Evolutionary conservation across 257 asterid species (phyloP).

Genomic region (Ilex aquifolium): DNA sequence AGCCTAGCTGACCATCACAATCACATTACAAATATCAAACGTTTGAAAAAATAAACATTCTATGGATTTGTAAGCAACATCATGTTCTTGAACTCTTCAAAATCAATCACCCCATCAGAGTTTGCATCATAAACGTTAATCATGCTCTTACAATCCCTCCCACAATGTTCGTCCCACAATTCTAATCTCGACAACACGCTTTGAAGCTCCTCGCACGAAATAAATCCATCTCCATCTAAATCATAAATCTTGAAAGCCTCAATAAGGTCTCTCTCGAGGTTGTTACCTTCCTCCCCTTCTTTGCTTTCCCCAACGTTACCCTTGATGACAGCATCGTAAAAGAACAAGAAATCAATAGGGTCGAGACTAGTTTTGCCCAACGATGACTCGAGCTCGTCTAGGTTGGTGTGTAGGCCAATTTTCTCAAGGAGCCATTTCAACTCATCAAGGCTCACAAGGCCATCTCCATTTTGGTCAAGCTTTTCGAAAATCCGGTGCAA

Average conservation of each 20-base stretch:
- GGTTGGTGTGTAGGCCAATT: neutral
- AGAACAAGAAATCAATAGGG: conserved; percentile 25
- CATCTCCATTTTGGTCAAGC: conserved; percentile 11
- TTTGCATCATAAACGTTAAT: conserved; percentile 40
- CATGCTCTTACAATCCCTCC: conserved; percentile 35
- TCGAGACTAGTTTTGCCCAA: conserved; percentile 22
- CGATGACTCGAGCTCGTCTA: conserved; percentile 6
- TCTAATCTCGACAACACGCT: conserved; percentile 24
- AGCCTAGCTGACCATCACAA: too few relatives aligned
- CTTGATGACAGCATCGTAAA: conserved; percentile 18
- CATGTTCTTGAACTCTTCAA: conserved; percentile 61
- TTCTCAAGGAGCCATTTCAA: conserved; percentile 6
- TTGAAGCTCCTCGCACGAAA: conserved; percentile 26
- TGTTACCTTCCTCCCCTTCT: neutral
- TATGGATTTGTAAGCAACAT: conserved; percentile 18
- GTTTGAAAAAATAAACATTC: too few relatives aligned
- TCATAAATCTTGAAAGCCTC: conserved; percentile 28
- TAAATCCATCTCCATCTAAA: conserved; percentile 31
- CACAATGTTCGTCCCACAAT: conserved; percentile 22
- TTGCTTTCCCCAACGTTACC: neutral
- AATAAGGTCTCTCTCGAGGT: conserved; percentile 2
- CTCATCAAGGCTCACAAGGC: conserved; percentile 4
- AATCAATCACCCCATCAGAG: conserved; percentile 57
- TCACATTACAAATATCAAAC: too few relatives aligned
- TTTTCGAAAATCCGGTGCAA: conserved; percentile 5